Conservation (phyloP, 1,284 basidiomycete species). For the Apiotrichum brassicae region DNA sequence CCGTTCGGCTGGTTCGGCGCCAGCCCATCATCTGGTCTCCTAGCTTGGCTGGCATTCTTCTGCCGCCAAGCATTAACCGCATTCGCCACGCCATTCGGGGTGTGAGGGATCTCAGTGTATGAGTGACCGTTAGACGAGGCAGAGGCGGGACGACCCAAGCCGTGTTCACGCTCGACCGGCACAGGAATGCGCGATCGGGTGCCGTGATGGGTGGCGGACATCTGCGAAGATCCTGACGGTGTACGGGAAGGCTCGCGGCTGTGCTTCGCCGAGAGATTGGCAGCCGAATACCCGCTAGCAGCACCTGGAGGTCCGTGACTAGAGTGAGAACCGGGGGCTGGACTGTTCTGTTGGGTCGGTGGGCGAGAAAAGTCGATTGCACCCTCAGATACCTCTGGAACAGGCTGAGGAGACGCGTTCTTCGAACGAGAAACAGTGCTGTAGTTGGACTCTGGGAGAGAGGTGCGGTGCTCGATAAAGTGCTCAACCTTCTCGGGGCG, state of each 20-base stretch:
- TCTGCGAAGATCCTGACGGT: background rate
- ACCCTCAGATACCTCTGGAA: background rate
- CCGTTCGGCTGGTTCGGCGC: background rate
- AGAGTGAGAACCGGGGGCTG: no score
- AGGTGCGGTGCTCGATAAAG: background rate
- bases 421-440: background rate
- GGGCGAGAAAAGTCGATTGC: constrained; percentile 9
- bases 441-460: background rate
- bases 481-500: background rate
- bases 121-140: constrained; percentile 11
- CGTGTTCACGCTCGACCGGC: background rate
- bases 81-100: constrained; percentile 7
- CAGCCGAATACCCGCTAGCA: background rate
- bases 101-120: constrained; percentile 1
- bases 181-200: background rate
- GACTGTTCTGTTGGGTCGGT: background rate
- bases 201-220: background rate
- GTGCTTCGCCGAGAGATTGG: background rate
- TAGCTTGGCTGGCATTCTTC: background rate
- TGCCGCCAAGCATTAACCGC: constrained; percentile 12
- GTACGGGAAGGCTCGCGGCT: background rate
- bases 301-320: background rate
- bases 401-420: background rate
- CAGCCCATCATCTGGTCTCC: background rate
- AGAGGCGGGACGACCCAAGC: background rate